Conservation (phyloP, 1,284 basidiomycete species). For the Filobasidium uniguttulatum region DNA sequence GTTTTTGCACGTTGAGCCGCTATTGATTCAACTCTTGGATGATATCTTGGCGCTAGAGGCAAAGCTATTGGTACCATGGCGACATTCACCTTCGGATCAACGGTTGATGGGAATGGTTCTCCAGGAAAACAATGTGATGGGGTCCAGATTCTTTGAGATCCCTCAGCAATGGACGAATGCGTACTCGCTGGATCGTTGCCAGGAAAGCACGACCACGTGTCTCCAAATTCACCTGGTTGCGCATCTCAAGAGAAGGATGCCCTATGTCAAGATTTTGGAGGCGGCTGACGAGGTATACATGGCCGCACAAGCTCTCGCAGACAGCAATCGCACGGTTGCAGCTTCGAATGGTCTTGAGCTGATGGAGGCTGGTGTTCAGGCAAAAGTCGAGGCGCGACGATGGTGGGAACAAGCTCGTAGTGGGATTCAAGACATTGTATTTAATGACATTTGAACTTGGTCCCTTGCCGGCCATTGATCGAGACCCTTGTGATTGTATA, state of each 20-base stretch:
- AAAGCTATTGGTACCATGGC: not conserved
- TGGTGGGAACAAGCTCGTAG: no score
- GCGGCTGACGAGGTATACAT: not conserved
- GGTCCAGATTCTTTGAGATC: not conserved
- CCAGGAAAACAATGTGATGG: not conserved
- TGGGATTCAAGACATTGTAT: no score
- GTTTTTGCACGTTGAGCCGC: constrained; percentile 6
- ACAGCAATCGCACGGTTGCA: no score
- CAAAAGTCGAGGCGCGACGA: no score
- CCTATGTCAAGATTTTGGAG: not conserved
- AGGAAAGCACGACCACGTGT: not conserved
- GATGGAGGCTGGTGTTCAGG: no score
- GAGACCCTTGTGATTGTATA: no score
- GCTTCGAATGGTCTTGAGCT: no score
- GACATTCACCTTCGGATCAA: not conserved
- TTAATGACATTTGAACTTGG: no score
- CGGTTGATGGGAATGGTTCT: not conserved
- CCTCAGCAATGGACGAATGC: not conserved
- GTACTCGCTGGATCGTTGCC: not conserved
- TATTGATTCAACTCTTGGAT: not conserved
- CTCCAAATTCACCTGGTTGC: not conserved
- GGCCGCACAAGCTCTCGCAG: not conserved
- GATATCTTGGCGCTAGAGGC: not conserved
- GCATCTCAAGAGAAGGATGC: not conserved
- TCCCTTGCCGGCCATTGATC: no score